These are phyloP conservation scores for Aspergillus sp. DNA, from an alignment of 2,329 filamentous ascomycete genomes.

Conservation along the genomic window DNA sequence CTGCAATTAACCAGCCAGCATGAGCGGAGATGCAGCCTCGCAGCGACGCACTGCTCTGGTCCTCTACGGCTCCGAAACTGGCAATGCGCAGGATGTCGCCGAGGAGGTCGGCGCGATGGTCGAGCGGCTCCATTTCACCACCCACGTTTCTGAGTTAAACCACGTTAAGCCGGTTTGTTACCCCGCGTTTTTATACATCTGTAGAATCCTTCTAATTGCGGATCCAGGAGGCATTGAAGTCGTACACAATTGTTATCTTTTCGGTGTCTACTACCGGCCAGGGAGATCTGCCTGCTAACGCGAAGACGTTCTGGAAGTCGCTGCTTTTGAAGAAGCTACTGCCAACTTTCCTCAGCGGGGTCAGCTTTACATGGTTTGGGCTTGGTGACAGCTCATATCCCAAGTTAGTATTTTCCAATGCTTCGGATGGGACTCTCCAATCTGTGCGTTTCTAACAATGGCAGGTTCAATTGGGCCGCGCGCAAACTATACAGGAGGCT, in stretches of 20 bases:
- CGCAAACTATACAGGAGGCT: conserved; percentile 84
- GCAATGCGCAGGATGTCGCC: conserved; percentile 88
- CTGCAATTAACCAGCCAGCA: conserved; percentile 15
- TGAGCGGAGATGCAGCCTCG: conserved; percentile 20
- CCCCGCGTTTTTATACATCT: neutral
- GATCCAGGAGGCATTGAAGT: conserved; percentile 33
- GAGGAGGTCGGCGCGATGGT: conserved; percentile 74
- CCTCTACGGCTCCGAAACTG: conserved; percentile 92
- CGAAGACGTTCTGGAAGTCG: conserved; percentile 78
- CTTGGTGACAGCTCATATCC: conserved; percentile 93
- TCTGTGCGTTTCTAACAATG: conserved; percentile 4
- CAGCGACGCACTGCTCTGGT: conserved; percentile 60
- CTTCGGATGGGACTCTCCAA: too few species aligned
- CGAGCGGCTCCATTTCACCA: conserved; percentile 76
- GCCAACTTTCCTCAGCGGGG: conserved; percentile 63
- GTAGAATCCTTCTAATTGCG: neutral
- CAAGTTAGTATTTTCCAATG: conserved; percentile 58
- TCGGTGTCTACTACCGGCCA: conserved; percentile 91
- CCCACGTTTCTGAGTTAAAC: conserved; percentile 75
- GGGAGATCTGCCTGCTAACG: conserved; percentile 86
- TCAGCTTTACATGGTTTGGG: conserved; percentile 83
- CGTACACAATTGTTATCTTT: conserved; percentile 58
- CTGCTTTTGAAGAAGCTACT: conserved; percentile 77
- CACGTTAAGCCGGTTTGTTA: conserved; percentile 68
- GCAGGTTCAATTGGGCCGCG: conserved; percentile 87